Base-by-base conservation (phyloP, 2,329 filamentous ascomycete species). In the Dichotomopilus funicola region DNA sequence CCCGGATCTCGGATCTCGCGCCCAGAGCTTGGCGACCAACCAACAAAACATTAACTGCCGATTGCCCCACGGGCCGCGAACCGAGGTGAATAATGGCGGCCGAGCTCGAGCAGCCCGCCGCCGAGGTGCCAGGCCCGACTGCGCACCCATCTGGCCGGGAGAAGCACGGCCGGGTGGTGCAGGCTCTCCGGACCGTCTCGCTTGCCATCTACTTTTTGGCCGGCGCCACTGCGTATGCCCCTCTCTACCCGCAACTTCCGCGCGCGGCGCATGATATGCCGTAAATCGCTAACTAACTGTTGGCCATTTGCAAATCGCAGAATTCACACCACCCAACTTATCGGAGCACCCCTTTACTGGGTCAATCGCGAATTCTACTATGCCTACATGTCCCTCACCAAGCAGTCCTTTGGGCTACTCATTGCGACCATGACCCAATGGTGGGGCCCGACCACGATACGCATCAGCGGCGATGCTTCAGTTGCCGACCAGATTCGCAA, bases 311-410 rank as follows among this genome's bases (percentile, higher is more conserved):
- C 8, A n/a, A 35, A 53, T n/a, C 41, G 10, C 61, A 87, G 83
- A 12, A 83, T 88, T 65, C 80, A 82, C 63, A 69, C 81, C 13
- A 89, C 89, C 6, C 89, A 95, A 66, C 77, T 91, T 59, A 73
- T 95, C 56, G 90, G 90, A 37, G 72, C 82, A 0, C 89, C 89
- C 2, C 72, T 95, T 48, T 94, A 94, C 68, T 79, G 85, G 59
- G 74, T 90, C 65, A 87, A 90, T 68, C 82, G 82, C 56, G 85
- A 89, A 46, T 81, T 88, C 66, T 95, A 89, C 74, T 88, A 95
- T 71, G 81, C 85, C 59, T 95, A 90, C 73, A 95, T 95, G 82
- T 84, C 89, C 42, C 80, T 90, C 69, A 94, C 89, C 9, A 95
- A 95, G 71, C 83, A 89, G 66, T 88, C 82, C 1, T 95, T 95